phyloP scores from a whole-genome alignment of 371 early-diverging fungal genomes.

The Circinella umbellata region DNA sequence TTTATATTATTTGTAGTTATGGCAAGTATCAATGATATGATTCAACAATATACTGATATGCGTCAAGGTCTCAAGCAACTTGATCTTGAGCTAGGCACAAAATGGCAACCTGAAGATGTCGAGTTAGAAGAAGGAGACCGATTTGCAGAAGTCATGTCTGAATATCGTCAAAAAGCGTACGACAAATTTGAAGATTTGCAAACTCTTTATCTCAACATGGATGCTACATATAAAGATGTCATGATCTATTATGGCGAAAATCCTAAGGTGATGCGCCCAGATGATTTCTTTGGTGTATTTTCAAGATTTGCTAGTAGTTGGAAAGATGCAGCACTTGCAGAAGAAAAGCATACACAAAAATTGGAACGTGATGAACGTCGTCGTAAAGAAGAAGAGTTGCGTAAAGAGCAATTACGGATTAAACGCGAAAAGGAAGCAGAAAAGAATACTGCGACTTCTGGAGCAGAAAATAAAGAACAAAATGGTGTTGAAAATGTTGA shows the following conservation, averaged over 20 bases:
- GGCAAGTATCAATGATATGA: constrained; percentile 33
- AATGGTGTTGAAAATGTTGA: constrained; percentile 17
- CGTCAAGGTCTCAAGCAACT: constrained; percentile 30
- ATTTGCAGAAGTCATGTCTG: constrained; percentile 40
- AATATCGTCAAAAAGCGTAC: constrained; percentile 34
- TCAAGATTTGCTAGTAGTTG: constrained; percentile 27
- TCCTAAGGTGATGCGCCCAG: constrained; percentile 39
- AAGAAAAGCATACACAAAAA: constrained; percentile 30
- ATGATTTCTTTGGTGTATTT: constrained; percentile 39
- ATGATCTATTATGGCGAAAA: constrained; percentile 44
- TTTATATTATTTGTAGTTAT: constrained; percentile 20
- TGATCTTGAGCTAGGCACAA: constrained; percentile 24
- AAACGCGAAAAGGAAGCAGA: constrained; percentile 16
- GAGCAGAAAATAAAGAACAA: background rate
- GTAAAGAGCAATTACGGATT: constrained; percentile 20
- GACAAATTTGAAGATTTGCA: constrained; percentile 45
- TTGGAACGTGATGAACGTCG: constrained; percentile 40
- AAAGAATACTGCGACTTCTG: constrained; percentile 5
- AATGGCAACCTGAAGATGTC: constrained; percentile 25
- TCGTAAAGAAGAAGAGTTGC: constrained; percentile 30
- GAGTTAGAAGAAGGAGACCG: constrained; percentile 36
- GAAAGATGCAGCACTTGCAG: constrained; percentile 36
- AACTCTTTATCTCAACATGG: constrained; percentile 48
- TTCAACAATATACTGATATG: constrained; percentile 37
- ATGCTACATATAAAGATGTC: constrained; percentile 49